Evolutionary conservation across 2,329 filamentous ascomycete species (phyloP), one percentile per base, ranked within the genome.

Genomic region (Kalaharituber pfeilii): DNA sequence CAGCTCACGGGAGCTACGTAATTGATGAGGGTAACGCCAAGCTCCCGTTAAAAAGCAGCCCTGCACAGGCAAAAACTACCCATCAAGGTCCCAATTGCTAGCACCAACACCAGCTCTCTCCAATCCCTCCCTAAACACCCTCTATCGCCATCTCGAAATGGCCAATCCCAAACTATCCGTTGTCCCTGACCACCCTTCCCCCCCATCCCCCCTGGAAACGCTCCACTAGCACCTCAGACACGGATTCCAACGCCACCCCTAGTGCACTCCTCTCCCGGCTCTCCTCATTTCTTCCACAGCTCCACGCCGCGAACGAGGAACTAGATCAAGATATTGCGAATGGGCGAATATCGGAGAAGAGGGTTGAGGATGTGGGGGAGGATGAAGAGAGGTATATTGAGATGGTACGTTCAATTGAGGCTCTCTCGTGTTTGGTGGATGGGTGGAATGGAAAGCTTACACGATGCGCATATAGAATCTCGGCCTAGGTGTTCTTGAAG

Each of bases 401-500:
- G 36, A 58, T 57, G 60, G 30, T 36, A 44, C n/a, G 49, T 33
- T 26, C 45, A 24, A 53, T 18, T 49, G 9, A 8, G 15, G 11
- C 63, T 60, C 30, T 36, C 30, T 36, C 30, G 9, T 36, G 9
- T 36, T n/a, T 36, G 9, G 30, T 9, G 9, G n/a, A 36, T 36
- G 9, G 30, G 9, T 36, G n/a, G n/a, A 9, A 36, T n/a, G 9
- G 30, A 9, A 36, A 9, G 9, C 30, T 9, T n/a, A 9, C 30
- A 9, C 30, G 9, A n/a, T 9, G 30, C 9, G n/a, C 9, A 9
- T 9, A 36, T 9, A 36, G 30, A 62, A 72, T 57, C 68, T 72
- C n/a, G 70, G 70, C 22, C 65, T 72, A 30, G 70, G 70, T n/a
- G 70, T 72, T 13, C 63, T 72, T 2, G 68, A 72, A 61, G 65